These are phyloP conservation scores for Candida coquimbonensis DNA, from an alignment of 805 yeast species.

Conservation along the genomic window DNA sequence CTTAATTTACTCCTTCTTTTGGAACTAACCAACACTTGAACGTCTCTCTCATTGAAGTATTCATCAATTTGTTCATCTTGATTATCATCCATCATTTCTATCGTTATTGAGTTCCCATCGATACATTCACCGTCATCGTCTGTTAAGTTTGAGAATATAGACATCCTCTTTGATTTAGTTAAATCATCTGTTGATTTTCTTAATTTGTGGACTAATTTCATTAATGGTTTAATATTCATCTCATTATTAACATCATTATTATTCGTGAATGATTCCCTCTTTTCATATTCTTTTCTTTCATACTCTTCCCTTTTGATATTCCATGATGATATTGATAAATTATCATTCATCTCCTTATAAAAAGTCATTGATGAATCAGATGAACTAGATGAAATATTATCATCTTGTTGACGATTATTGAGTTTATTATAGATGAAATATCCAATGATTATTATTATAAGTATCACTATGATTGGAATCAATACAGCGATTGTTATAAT, in stretches of 20 bases:
- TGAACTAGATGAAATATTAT: not conserved
- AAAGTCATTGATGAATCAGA: conserved; percentile 8
- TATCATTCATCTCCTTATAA: conserved; percentile 19
- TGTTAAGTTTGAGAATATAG: too few species aligned
- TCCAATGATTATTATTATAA: conserved; percentile 13
- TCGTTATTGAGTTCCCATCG: not conserved
- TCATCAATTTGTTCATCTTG: conserved; percentile 30
- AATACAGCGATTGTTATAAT: conserved; percentile 20
- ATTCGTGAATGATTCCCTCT: conserved; percentile 5
- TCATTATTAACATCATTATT: conserved; percentile 5
- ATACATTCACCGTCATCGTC: not conserved
- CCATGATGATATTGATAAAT: conserved; percentile 22
- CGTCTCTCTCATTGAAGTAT: conserved; percentile 48
- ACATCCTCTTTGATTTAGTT: too few species aligned
- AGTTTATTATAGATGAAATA: conserved; percentile 12
- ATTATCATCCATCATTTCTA: conserved; percentile 7
- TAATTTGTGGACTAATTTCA: too few species aligned
- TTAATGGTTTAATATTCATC: conserved; percentile 4
- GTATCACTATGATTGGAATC: conserved; percentile 15
- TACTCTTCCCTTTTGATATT: conserved; percentile 18
- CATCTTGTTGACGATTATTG: not conserved
- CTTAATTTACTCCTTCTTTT: conserved; percentile 52
- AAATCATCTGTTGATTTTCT: too few species aligned
- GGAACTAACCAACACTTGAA: conserved; percentile 64
- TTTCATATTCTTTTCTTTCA: conserved; percentile 3